Evolutionary conservation across 179 eudicot species (phyloP), one percentile per base, ranked within the genome.

Genomic region (Heliamphora pulchella): DNA sequence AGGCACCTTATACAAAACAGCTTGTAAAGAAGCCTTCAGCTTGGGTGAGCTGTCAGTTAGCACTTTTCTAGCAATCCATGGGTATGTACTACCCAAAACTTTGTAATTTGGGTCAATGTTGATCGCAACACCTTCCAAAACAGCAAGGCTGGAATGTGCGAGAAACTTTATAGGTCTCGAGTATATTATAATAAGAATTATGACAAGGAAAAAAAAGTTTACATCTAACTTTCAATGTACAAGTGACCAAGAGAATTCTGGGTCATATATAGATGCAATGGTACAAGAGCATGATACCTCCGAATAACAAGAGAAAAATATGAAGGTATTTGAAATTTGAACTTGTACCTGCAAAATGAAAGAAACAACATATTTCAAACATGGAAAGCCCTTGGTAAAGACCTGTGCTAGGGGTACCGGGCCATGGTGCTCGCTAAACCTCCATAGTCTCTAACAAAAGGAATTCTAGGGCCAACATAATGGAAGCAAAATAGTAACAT

Each of bases 61-160:
- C 71, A 96, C 99, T 81, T 96, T 96, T 77, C 86, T 86, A 68
- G 98, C 99, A 87, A 96, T 96, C 91, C 93, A 96, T 51, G 99
- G 99, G 86, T 96, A 96, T 41, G 98, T 90, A 87, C 93, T 89
- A 41, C 99, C 98, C 90, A 96, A 82, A 81, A 96, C 98, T 90
- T 96, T 96, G 89, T 94, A 96, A 84, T 90, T 80, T 80, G 97
- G 97, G 72, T 94, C 79, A 54, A 87, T 81, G 88, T 87, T 83
- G 79, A 93, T 84, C 48, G 99, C 99, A 83, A 96, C 92, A 57
- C 99, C 99, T 88, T 96, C 99, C 80, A 96, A 80, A 83, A 96
- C 99, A 83, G 98, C 99, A 79, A 96, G 91, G 83, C 99, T 96
- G 88, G 74, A 76, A 83, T 20, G 54, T 22, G 81, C 50, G 75